phyloP scores from a whole-genome alignment of 176 grass and related monocot genomes.

The Zoysia japonica region DNA sequence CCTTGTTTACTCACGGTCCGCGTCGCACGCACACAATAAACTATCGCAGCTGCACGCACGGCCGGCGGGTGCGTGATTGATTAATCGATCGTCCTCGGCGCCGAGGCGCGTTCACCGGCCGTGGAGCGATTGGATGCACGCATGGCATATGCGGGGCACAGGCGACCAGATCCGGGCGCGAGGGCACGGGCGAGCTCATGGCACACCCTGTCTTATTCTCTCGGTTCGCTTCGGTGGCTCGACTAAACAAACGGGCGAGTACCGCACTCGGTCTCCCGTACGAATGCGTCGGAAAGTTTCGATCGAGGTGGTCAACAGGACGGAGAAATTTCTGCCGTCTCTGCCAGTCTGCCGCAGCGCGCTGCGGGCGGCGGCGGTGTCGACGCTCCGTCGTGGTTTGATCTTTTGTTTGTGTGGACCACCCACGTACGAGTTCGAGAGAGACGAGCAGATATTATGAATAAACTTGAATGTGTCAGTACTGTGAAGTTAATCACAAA shows the following conservation, averaged over 20 bases:
- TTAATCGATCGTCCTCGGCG: not conserved
- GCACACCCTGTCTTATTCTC: constrained; percentile 49
- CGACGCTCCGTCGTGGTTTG: no score
- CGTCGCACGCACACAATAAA: constrained; percentile 5
- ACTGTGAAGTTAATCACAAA: no score
- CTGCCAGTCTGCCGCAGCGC: not conserved
- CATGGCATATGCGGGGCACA: not conserved
- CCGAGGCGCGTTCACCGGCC: not conserved
- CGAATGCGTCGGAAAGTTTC: not conserved
- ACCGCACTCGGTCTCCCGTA: not conserved
- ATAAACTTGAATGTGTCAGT: no score
- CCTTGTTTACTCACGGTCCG: not conserved
- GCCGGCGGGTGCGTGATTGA: not conserved
- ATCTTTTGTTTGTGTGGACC: no score
- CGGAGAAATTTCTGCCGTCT: not conserved
- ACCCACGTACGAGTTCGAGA: no score
- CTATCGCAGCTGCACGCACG: not conserved
- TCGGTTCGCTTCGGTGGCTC: not conserved
- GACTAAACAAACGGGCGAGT: not conserved
- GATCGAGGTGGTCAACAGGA: not conserved
- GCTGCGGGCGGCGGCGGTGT: no score
- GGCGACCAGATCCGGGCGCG: constrained; percentile 50
- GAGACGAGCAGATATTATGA: no score
- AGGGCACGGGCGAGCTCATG: constrained; percentile 31
- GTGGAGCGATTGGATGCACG: not conserved